Evolutionary conservation across 306 rosid genomes (phyloP).

Genomic region (cucumber (Cucumis sativus)): DNA sequence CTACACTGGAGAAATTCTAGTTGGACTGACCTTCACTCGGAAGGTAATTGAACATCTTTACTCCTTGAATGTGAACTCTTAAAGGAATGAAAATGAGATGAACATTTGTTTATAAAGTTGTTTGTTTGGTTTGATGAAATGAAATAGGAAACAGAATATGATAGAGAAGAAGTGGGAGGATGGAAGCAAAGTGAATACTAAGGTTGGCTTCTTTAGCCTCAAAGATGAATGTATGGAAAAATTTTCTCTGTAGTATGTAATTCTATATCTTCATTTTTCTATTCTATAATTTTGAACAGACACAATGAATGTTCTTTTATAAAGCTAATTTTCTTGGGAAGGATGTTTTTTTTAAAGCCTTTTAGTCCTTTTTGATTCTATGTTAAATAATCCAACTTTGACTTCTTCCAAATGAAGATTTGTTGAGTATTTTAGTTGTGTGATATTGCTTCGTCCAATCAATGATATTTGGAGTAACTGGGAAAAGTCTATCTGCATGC

Average conservation of each 20-base stretch:
- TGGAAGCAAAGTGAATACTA: constrained; percentile 46
- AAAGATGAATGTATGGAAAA: not conserved
- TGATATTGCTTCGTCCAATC: not conserved
- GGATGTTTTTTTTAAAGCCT: no score
- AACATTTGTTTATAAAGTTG: not conserved
- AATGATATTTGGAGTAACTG: not conserved
- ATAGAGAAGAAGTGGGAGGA: constrained; percentile 38
- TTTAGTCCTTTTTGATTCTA: not conserved
- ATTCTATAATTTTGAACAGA: not conserved
- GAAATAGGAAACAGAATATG: constrained; percentile 30
- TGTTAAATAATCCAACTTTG: not conserved
- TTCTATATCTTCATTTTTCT: not conserved
- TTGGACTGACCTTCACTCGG: constrained; percentile 45
- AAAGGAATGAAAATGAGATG: not conserved
- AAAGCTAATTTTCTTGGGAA: not conserved
- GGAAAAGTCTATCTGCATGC: not conserved
- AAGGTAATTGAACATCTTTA: constrained; percentile 20
- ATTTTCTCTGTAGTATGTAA: not conserved
- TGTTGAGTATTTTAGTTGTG: not conserved
- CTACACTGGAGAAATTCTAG: constrained; percentile 69
- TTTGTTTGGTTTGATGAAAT: constrained; percentile 2
- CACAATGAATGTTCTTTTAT: not conserved
- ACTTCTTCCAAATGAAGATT: not conserved
- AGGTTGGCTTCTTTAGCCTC: not conserved
- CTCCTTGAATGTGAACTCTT: not conserved